Evolutionary conservation across 495 filamentous ascomycete species (phyloP).

Genomic region (Lindgomyces ingoldianus): DNA sequence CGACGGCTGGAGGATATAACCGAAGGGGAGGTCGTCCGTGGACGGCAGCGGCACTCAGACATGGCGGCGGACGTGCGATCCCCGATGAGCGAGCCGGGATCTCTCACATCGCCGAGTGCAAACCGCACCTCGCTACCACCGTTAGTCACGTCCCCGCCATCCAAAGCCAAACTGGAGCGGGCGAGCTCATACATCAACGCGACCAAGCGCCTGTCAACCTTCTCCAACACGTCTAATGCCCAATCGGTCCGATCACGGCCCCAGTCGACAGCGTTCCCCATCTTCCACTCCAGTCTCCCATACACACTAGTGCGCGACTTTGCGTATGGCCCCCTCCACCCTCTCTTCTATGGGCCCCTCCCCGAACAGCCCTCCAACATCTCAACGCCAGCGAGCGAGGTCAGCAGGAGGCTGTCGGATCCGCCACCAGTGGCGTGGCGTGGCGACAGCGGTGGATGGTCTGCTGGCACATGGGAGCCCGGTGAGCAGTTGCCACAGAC

Average conservation of each 20-base stretch:
- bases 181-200: slow-evolving; percentile 46
- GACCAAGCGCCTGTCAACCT: slow-evolving; percentile 55
- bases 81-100: slow-evolving; percentile 48
- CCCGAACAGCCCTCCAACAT: slow-evolving; percentile 71
- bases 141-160: slow-evolving; percentile 60
- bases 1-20: slow-evolving; percentile 27
- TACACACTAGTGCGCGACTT: slow-evolving; percentile 94
- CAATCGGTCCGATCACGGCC: slow-evolving; percentile 64
- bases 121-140: slow-evolving; percentile 63
- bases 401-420: slow-evolving; percentile 74
- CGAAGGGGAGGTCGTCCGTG: slow-evolving; percentile 27
- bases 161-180: slow-evolving; percentile 61
- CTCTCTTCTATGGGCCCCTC: slow-evolving; percentile 90
- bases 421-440: slow-evolving; percentile 66
- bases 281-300: slow-evolving; percentile 84
- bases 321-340: slow-evolving; percentile 80
- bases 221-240: slow-evolving; percentile 59
- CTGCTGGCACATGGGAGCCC: slow-evolving; percentile 52
- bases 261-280: slow-evolving; percentile 71
- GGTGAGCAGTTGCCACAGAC: slow-evolving; percentile 74
- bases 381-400: slow-evolving; percentile 83
- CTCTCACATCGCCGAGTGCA: slow-evolving; percentile 51
- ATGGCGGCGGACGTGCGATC: slow-evolving; percentile 40
- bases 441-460: slow-evolving; percentile 54
- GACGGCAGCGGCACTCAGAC: slow-evolving; percentile 23